Percentiles rank a stretch among this genome's conserved stretches.
Evolutionary conservation across 2,329 filamentous ascomycete species (phyloP).

Genomic region (Aulographum hederae): DNA sequence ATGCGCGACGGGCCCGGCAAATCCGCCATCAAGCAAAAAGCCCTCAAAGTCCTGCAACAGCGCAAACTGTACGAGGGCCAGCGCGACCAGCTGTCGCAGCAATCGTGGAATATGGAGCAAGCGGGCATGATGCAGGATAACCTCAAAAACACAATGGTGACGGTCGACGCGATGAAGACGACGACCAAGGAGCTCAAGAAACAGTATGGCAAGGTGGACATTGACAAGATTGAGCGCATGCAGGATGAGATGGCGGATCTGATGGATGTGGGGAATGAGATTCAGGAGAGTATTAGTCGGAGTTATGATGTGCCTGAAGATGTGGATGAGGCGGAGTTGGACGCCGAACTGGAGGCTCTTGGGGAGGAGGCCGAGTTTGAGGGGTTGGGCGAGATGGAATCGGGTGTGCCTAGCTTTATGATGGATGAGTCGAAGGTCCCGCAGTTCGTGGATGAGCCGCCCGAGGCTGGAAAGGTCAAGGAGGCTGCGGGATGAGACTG

Average conservation of each 20-base stretch:
- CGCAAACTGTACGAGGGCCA: conserved; percentile 89
- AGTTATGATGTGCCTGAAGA: conserved; percentile 94
- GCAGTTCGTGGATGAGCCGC: conserved; percentile 85
- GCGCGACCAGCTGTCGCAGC: conserved; percentile 80
- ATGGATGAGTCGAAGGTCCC: conserved; percentile 60
- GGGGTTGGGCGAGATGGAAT: conserved; percentile 35
- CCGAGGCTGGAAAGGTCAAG: conserved; percentile 60
- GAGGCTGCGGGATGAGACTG: conserved; percentile 57
- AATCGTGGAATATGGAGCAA: conserved; percentile 99
- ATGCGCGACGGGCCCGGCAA: conserved; percentile 96
- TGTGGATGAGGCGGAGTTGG: conserved; percentile 88
- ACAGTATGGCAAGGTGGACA: conserved; percentile 93
- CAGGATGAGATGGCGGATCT: conserved; percentile 99
- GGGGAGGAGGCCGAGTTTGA: conserved; percentile 90
- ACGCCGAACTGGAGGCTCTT: conserved; percentile 87
- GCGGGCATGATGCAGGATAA: conserved; percentile 98
- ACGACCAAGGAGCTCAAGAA: conserved; percentile 83
- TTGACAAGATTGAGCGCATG: conserved; percentile 92
- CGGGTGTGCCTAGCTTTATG: conserved; percentile 61
- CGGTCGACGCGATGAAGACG: conserved; percentile 91
- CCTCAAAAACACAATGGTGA: conserved; percentile 95
- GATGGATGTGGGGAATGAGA: conserved; percentile 95
- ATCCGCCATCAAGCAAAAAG: conserved; percentile 80
- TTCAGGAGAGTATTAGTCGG: conserved; percentile 80
- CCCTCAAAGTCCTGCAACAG: conserved; percentile 81